A percentile compares a stretch with the other conserved stretches of the same genome.
Conservation (phyloP, 441 rosid genomes). For the Omphalea diandra region DNA sequence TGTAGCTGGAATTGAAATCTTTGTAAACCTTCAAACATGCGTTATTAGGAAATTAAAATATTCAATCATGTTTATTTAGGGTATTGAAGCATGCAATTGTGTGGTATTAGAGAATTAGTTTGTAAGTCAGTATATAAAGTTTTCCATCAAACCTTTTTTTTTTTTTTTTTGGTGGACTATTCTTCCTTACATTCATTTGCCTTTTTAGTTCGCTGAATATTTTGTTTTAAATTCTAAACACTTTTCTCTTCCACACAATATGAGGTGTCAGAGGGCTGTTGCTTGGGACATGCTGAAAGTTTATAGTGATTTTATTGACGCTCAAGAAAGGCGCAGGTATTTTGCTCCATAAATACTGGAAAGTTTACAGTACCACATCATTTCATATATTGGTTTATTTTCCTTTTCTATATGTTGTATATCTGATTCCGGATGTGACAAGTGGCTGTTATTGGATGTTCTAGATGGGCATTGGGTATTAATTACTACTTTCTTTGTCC, state of each 20-base stretch:
- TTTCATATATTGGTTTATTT: neutral
- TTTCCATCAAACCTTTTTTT: neutral
- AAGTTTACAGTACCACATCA: neutral
- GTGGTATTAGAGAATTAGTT: neutral
- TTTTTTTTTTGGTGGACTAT: neutral
- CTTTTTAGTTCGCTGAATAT: neutral
- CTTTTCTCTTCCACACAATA: slow-evolving; percentile 19
- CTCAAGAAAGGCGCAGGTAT: slow-evolving; percentile 82
- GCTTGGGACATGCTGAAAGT: slow-evolving; percentile 97
- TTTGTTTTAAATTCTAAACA: neutral
- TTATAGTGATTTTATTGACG: slow-evolving; percentile 72
- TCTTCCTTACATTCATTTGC: neutral
- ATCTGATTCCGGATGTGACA: neutral
- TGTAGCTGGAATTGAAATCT: neutral
- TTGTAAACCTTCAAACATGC: neutral
- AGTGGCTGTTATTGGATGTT: neutral
- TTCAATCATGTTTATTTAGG: no score
- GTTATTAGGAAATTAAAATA: no score
- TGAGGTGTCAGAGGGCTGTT: slow-evolving; percentile 62
- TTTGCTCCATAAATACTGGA: slow-evolving; percentile 23
- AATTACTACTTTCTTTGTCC: neutral
- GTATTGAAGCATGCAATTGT: no score
- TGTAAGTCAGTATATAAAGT: no score
- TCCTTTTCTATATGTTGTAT: neutral
- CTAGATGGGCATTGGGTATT: slow-evolving; percentile 1